Evolutionary conservation across 345 rosid species (phyloP).

Genomic region (Durio zibethinus): DNA sequence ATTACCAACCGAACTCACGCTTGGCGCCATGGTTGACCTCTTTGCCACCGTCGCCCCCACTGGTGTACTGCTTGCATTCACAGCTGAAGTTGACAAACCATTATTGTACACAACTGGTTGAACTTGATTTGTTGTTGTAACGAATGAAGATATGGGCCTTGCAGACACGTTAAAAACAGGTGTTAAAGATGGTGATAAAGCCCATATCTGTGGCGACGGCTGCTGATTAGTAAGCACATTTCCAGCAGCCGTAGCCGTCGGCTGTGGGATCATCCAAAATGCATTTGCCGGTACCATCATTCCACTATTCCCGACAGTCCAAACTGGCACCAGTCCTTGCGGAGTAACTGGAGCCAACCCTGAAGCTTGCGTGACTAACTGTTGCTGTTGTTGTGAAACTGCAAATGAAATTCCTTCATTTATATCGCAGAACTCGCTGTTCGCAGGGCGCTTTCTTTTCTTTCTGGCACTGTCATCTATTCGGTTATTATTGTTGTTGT

Average conservation of each 20-base stretch:
- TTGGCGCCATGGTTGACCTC: slow-evolving; percentile 48
- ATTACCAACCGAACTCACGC: slow-evolving; percentile 29
- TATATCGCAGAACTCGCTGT: slow-evolving; percentile 46
- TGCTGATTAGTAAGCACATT: slow-evolving; percentile 9
- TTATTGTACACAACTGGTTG: slow-evolving; percentile 15
- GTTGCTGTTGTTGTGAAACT: slow-evolving; percentile 17
- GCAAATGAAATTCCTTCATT: slow-evolving; percentile 32
- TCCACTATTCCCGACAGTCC: slow-evolving; percentile 41
- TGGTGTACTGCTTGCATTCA: neutral
- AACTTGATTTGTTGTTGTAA: slow-evolving; percentile 26
- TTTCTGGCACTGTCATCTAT: slow-evolving; percentile 23
- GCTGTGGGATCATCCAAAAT: slow-evolving; percentile 37
- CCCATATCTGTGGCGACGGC: slow-evolving; percentile 46
- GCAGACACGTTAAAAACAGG: slow-evolving; percentile 37
- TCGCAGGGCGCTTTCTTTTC: slow-evolving; percentile 44
- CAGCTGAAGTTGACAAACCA: slow-evolving; percentile 15
- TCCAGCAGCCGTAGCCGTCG: slow-evolving; percentile 1
- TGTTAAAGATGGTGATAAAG: slow-evolving; percentile 41
- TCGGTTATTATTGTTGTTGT: slow-evolving; percentile 6
- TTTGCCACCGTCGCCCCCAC: slow-evolving; percentile 16
- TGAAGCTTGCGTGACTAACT: slow-evolving; percentile 27
- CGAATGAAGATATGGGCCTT: slow-evolving; percentile 38
- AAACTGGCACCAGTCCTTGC: slow-evolving; percentile 48
- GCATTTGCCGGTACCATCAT: slow-evolving; percentile 19
- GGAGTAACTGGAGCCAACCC: slow-evolving; percentile 56